Conservation (phyloP, 345 rosid genomes). For the Trapa incisa region DNA sequence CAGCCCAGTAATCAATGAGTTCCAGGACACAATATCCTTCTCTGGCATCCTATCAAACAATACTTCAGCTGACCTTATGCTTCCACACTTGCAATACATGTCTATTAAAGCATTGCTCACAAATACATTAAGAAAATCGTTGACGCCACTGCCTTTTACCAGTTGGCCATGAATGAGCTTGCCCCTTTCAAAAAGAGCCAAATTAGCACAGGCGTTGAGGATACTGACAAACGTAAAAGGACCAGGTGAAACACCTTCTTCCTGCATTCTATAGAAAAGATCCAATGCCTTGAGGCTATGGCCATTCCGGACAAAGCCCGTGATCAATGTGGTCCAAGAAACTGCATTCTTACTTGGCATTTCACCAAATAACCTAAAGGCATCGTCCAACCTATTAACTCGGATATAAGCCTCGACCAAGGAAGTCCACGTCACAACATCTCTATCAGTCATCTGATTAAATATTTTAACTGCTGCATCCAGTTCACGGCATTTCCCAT, state of each 20-base stretch:
- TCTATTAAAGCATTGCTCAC: slow-evolving; percentile 27
- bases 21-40: slow-evolving; percentile 39
- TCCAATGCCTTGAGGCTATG: slow-evolving; percentile 22
- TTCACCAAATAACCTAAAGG: slow-evolving; percentile 18
- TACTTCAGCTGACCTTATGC: slow-evolving; percentile 21
- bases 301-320: slow-evolving; percentile 26
- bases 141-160: slow-evolving; percentile 12
- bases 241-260: slow-evolving; percentile 23
- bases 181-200: slow-evolving; percentile 30
- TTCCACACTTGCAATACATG: slow-evolving; percentile 40
- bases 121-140: slow-evolving; percentile 15
- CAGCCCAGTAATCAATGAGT: slow-evolving; percentile 32
- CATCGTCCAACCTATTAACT: slow-evolving; percentile 25
- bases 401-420: slow-evolving; percentile 25
- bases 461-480: slow-evolving; percentile 17
- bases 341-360: slow-evolving; percentile 25
- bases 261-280: slow-evolving; percentile 25
- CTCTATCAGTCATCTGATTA: slow-evolving; percentile 20
- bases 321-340: slow-evolving; percentile 35
- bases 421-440: slow-evolving; percentile 41
- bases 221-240: slow-evolving; percentile 26
- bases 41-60: slow-evolving; percentile 22
- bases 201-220: slow-evolving; percentile 33
- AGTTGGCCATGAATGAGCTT: slow-evolving; percentile 31
- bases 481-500: slow-evolving; percentile 33